These are phyloP conservation scores for Globisporangium spiculum DNA, from an alignment of 352 stramenopile species.

Conservation along the genomic window DNA sequence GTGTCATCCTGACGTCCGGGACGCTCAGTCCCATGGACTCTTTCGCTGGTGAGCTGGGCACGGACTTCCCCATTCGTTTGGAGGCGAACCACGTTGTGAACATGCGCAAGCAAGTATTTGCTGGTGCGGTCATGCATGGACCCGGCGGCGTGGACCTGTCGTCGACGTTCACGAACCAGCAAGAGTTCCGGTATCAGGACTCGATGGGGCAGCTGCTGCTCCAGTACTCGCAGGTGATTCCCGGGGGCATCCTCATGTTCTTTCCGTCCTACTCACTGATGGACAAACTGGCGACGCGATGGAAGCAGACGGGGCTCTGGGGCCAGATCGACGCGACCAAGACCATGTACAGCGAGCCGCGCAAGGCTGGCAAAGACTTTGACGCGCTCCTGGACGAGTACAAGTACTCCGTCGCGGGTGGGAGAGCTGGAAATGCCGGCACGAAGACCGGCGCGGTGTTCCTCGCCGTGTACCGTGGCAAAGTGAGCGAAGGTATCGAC, in stretches of 20 bases:
- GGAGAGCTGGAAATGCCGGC: slow-evolving; percentile 6
- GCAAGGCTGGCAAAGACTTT: slow-evolving; percentile 78
- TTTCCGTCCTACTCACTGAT: slow-evolving; percentile 84
- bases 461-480: slow-evolving; percentile 97
- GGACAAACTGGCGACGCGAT: slow-evolving; percentile 62
- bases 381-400: slow-evolving; percentile 76
- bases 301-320: slow-evolving; percentile 70
- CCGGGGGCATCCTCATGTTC: slow-evolving; percentile 84
- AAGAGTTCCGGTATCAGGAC: slow-evolving; percentile 80
- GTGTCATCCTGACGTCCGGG: slow-evolving; percentile 81
- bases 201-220: slow-evolving; percentile 71
- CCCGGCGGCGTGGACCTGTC: slow-evolving; percentile 67
- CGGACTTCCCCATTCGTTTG: slow-evolving; percentile 75
- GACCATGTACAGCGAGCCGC: slow-evolving; percentile 62
- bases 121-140: slow-evolving; percentile 68
- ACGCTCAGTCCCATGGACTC: slow-evolving; percentile 87
- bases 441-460: slow-evolving; percentile 89
- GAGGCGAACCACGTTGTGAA: slow-evolving; percentile 88
- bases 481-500: slow-evolving; percentile 98
- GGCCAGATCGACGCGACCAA: slow-evolving; percentile 59
- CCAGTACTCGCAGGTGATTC: slow-evolving; percentile 65
- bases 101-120: slow-evolving; percentile 84
- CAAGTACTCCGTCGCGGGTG: slow-evolving; percentile 43
- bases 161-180: slow-evolving; percentile 79
- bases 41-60: slow-evolving; percentile 79